Evolutionary conservation across 192 early-diverging fungal genomes (phyloP).

Genomic region (Chytriomyces sp.): DNA sequence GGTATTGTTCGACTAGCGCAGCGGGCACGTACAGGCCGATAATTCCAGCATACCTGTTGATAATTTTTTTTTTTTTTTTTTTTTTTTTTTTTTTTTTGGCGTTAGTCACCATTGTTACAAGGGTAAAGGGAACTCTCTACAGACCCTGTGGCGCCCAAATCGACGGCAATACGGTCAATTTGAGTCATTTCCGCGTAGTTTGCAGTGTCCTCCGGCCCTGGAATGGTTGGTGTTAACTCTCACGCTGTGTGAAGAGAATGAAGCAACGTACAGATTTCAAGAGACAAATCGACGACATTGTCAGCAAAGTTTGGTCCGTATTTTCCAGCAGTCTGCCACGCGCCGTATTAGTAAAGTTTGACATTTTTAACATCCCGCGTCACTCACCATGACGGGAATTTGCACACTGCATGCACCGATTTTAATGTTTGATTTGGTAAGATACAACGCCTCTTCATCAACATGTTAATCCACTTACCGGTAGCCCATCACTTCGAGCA

Average conservation of each 20-base stretch:
- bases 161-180: conserved; percentile 6
- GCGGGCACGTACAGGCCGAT: conserved; percentile 33
- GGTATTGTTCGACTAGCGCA: conserved; percentile 18
- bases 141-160: conserved; percentile 10
- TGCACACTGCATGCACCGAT: not conserved
- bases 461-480: not conserved
- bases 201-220: conserved; percentile 18
- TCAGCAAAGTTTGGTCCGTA: conserved; percentile 10
- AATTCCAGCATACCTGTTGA: conserved; percentile 23
- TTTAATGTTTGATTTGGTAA: too few species aligned
- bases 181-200: conserved; percentile 25
- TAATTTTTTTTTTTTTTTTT: too few species aligned
- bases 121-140: too few species aligned
- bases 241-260: too few species aligned
- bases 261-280: conserved; percentile 13
- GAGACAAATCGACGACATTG: conserved; percentile 9
- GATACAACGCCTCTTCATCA: too few species aligned
- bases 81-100: too few species aligned
- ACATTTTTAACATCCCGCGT: not conserved
- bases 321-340: not conserved
- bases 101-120: too few species aligned
- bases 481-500: conserved; percentile 26
- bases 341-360: not conserved
- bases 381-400: not conserved
- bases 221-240: not conserved